Conservation (phyloP, 306 rosid species). For the Parietaria judaica region DNA sequence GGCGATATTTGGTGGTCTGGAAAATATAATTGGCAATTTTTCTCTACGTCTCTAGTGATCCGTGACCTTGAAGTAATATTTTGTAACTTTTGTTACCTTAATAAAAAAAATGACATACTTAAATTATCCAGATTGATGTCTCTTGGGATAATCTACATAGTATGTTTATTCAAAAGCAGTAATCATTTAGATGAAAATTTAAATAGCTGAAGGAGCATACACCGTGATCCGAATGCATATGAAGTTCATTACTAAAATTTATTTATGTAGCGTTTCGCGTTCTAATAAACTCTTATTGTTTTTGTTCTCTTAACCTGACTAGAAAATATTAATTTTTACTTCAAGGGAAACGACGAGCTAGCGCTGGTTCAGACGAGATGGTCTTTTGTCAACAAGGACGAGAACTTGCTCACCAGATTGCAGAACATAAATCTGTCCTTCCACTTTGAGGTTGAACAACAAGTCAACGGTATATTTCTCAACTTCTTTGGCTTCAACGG, state of each 20-base stretch:
- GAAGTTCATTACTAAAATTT: background rate
- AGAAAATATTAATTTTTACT: conserved; percentile 6
- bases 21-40: too few species aligned
- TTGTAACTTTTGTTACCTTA: too few species aligned
- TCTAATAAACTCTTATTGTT: background rate
- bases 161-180: background rate
- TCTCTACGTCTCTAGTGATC: too few species aligned
- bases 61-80: too few species aligned
- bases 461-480: conserved; percentile 80
- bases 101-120: too few species aligned
- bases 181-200: background rate
- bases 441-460: conserved; percentile 98
- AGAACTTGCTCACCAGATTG: conserved; percentile 92
- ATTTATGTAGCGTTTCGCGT: background rate
- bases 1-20: too few species aligned
- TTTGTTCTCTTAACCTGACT: conserved; percentile 1
- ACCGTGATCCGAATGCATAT: too few species aligned
- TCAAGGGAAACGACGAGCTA: conserved; percentile 89
- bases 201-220: background rate
- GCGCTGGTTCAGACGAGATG: conserved; percentile 94
- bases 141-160: background rate
- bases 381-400: conserved; percentile 97
- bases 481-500: conserved; percentile 98
- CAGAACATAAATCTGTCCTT: conserved; percentile 87
- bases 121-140: background rate